These are phyloP conservation scores for Psidium guajava DNA, from an alignment of 345 rosid species.

Conservation along the genomic window DNA sequence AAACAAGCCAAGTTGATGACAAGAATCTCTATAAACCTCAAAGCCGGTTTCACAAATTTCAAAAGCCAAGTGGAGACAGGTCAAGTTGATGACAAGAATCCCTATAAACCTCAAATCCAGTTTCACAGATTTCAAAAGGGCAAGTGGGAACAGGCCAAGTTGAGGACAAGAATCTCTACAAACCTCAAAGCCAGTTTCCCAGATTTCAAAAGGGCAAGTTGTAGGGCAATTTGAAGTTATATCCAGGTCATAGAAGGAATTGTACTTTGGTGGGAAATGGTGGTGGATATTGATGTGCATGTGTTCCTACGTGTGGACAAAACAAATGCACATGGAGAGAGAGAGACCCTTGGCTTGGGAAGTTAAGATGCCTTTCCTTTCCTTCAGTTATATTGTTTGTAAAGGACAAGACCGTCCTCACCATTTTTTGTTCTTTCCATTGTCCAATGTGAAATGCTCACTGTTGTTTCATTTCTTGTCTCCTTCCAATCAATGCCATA, in stretches of 20 bases:
- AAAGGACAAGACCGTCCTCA: constrained; percentile 52
- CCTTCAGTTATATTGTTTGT: constrained; percentile 9
- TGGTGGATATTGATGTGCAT: constrained; percentile 11
- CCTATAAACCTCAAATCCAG: not conserved
- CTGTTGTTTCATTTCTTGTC: constrained; percentile 27
- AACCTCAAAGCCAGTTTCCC: not conserved
- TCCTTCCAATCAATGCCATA: constrained; percentile 13
- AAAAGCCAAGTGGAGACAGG: not conserved
- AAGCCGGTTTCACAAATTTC: not conserved
- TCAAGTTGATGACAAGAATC: not conserved
- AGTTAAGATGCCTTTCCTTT: constrained; percentile 12
- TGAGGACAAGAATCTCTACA: not conserved
- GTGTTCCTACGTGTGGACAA: constrained; percentile 35
- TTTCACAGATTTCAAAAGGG: not conserved
- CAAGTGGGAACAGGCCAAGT: not conserved
- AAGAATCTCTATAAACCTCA: not conserved
- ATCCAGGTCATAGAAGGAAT: not conserved
- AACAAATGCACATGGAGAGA: constrained; percentile 21
- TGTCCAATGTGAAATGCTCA: constrained; percentile 9
- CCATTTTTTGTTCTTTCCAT: constrained; percentile 27
- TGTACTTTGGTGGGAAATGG: not conserved
- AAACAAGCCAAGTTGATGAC: not conserved
- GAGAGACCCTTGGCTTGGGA: not conserved
- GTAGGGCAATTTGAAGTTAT: not conserved
- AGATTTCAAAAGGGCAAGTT: not conserved